Conservation (phyloP, 164 flowering plant genomes). For the Macadamia integrifolia region DNA sequence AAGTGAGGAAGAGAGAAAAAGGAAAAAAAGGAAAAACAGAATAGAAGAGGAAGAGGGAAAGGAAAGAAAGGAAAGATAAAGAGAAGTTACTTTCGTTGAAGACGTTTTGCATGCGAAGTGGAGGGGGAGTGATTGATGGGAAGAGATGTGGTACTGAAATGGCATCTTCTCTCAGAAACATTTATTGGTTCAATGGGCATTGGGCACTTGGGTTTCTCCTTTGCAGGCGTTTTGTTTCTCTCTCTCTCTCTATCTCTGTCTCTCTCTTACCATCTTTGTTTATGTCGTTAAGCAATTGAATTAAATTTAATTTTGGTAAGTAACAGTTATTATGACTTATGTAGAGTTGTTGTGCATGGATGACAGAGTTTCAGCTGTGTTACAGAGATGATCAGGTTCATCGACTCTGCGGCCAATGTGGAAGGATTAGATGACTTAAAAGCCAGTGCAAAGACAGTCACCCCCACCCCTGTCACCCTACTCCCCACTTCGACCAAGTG, state of each 20-base stretch:
- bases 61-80: constrained; percentile 41
- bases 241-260: not conserved
- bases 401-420: constrained; percentile 24
- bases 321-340: not conserved
- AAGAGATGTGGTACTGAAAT: constrained; percentile 11
- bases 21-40: too few species aligned
- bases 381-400: constrained; percentile 19
- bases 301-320: not conserved
- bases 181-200: constrained; percentile 25
- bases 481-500: too few species aligned
- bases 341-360: not conserved
- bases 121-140: constrained; percentile 25
- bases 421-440: constrained; percentile 26
- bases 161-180: constrained; percentile 21
- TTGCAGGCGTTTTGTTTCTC: not conserved
- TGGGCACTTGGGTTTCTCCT: constrained; percentile 12
- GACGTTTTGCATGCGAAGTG: constrained; percentile 3
- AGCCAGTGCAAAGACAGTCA: constrained; percentile 13
- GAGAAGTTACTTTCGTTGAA: constrained; percentile 9
- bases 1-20: too few species aligned
- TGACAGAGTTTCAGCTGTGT: not conserved
- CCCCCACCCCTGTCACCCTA: too few species aligned
- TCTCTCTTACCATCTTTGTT: not conserved
- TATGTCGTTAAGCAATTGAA: not conserved
- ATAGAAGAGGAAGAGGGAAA: too few species aligned